Evolutionary conservation across 2,329 filamentous ascomycete species (phyloP), one percentile per base, ranked within the genome.

Genomic region (Fusarium praegraminearum): DNA sequence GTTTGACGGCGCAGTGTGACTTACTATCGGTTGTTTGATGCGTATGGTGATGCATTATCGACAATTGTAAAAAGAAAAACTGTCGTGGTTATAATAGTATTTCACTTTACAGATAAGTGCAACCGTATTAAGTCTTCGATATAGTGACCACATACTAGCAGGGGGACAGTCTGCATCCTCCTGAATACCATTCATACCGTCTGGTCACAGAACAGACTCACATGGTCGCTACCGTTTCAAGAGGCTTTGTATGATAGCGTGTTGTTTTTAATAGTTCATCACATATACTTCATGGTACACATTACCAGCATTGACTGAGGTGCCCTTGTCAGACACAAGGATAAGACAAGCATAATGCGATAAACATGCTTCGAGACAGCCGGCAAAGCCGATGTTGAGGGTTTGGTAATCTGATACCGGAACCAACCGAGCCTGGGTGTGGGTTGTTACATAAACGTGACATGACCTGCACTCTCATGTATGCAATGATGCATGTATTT

Each of bases 341-440:
- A 43, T 56, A 36, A 46, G 38, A 20, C 35, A 50, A 57, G 66
- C 30, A 67, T 35, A 44, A 45, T 40, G 53, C n/a, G 47, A 50
- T 46, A n/a, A 49, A 62, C 54, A 56, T 18, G 28, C 24, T 43
- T 57, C 41, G 63, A 57, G 35, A 38, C 40, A 63, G 38, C 58
- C 64, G 61, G 30, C 40, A 57, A 32, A 64, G 38, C 46, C 20
- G 35, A 64, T 41, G 46, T 12, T 50, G 40, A 49, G n/a, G 51
- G 33, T 36, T 49, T 18, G 47, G 35, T 20, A 44, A 64, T 59
- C 57, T 64, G 57, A 57, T 47, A 67, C 67, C 57, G 67, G 67
- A 54, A 65, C 30, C 53, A 70, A 55, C 67, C 67, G 67, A 70
- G 35, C 61, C 46, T 65, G 54, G 43, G 40, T 47, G 56, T 60